Evolutionary conservation across 116 monocot genomes (phyloP), one percentile per base, ranked within the genome.

Genomic region (Dioscorea cayenensis): DNA sequence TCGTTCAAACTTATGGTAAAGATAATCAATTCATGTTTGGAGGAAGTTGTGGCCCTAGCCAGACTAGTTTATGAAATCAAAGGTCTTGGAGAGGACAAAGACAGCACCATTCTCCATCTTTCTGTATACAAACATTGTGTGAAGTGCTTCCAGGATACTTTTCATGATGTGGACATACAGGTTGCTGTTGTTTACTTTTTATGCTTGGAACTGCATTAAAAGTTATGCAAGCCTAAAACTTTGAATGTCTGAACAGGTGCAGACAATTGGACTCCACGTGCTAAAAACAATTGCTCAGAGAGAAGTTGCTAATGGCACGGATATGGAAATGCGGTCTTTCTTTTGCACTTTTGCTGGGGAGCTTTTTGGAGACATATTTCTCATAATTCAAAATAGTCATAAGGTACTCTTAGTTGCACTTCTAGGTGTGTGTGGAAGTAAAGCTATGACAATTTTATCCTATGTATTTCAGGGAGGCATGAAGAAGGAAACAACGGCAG

Each of bases 21-120:
- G 72, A 85, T 88, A 70, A 79, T 93, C 50, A 59, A 72, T 73
- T 90, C 86, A 60, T 93, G 75, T 72, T 70, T 97, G 37, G 93
- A 90, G 84, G 90, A 93, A 76, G 70, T 65, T 19, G 60, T 77
- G 60, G 73, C 77, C 43, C 69, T 93, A 74, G 81, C 90, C 70
- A 84, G 65, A 73, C 36, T 90, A 71, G 79, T 78, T 84, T 73
- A 86, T 83, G 81, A 77, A 60, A 77, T 23, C 23, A 66, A 66
- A 22, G 12, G 58, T 63, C 67, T 72, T 52, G 20, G 36, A 66
- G 20, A 69, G 62, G 72, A 78, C 35, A 70, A 76, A 62, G 55
- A 37, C 58, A 67, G 63, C 72, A 50, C 75, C 29, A 49, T 65
- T 35, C 37, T 86, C 16, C 52, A 79, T 14, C 63, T 32, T 25